Evolutionary conservation across 2,329 filamentous ascomycete genomes (phyloP).

Genomic region (Talaromyces atroroseus): DNA sequence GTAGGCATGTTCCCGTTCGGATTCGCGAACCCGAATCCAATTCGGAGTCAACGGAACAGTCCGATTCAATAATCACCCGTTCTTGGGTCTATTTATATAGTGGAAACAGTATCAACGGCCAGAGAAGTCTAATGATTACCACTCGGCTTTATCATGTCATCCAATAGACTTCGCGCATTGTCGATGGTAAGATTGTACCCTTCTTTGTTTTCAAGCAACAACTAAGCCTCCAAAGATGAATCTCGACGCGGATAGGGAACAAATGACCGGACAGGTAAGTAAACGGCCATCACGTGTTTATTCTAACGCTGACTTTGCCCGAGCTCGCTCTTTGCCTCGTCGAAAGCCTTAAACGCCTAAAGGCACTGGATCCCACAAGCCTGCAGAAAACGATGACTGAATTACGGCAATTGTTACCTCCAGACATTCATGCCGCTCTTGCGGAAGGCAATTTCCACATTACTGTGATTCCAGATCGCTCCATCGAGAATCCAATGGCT

Average conservation of each 20-base stretch:
- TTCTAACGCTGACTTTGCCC: not conserved
- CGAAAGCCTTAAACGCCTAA: not conserved
- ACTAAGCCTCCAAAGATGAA: not conserved
- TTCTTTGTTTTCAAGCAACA: not conserved
- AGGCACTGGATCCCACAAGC: not conserved
- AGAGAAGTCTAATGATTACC: not conserved
- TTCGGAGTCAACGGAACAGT: not conserved
- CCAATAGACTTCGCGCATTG: not conserved
- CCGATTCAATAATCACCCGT: too few species aligned
- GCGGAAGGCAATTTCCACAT: not conserved
- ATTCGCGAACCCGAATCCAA: not conserved
- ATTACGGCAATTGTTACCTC: not conserved
- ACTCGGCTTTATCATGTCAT: not conserved
- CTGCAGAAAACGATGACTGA: not conserved
- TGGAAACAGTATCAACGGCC: not conserved
- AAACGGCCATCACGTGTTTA: not conserved
- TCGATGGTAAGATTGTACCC: not conserved
- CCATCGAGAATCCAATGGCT: not conserved
- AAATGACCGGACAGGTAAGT: not conserved
- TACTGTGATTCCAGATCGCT: not conserved
- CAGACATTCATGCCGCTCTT: not conserved
- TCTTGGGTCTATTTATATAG: too few species aligned
- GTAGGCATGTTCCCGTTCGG: not conserved
- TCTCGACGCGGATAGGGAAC: not conserved
- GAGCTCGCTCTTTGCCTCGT: not conserved